Base-by-base conservation (phyloP, 2,329 filamentous ascomycete genomes). In the Colletotrichum nymphaeae region DNA sequence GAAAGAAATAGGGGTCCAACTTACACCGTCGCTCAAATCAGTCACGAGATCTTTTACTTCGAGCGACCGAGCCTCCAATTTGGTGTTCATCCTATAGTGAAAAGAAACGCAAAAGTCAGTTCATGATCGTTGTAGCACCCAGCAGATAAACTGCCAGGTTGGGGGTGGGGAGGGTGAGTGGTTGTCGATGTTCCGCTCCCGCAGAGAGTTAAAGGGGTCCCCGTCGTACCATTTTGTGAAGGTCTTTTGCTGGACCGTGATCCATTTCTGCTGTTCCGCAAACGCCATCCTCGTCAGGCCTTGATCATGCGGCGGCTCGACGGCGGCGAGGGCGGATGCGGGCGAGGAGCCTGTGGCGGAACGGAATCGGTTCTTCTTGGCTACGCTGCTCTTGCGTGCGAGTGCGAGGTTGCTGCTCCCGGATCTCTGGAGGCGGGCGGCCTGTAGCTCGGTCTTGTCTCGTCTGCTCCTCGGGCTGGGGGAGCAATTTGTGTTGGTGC, bases 241-340 rank as follows among this genome's bases (percentile, higher is more conserved):
- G 32, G 97, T 99, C 90, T 98, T 99, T 84, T 98, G 93, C 87
- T 98, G 96, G 84, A 98, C 95, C 81, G 88, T 91, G 78, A 93
- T 89, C 91, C 91, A 93, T 82, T 88, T 87, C 82, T 92, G 89
- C 84, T 92, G 89, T 81, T 91, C 89, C 76, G 88, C 84, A 81
- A 86, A 90, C 71, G 89, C 90, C 91, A 92, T 93, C 82, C 86
- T 92, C 79, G 84, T 84, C 75, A 87, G 81, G 75, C 82, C 85
- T 77, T 84, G 85, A 76, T 89, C 87, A 82, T 86, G 85, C 79
- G 84, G 81, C 77, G 86, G 84, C 79, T 87, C 85, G 77, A 85
- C 78, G 75, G 85, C 83, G 78, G 83, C 81, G 76, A 87, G 83
- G 75, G 84, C 82, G 81, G 84, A 83, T 70, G 83, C 81, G 77